These are phyloP conservation scores for Alternaria angustiovoidea DNA, from an alignment of 2,329 filamentous ascomycete species.

Conservation along the genomic window DNA sequence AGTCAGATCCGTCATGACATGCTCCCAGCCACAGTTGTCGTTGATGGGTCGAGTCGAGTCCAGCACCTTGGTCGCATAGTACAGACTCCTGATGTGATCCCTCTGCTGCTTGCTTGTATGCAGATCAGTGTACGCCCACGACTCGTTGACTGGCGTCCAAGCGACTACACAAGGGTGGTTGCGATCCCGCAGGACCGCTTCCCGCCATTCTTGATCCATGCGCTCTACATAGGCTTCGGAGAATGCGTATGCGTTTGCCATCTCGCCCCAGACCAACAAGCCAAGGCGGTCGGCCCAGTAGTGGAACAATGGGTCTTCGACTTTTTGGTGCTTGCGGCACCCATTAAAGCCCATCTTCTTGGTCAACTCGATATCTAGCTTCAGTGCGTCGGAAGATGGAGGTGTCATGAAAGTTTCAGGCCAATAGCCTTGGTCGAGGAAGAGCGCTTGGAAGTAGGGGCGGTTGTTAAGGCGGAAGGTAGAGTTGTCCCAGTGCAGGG, in stretches of 20 bases:
- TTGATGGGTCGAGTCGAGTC: slow-evolving; percentile 72
- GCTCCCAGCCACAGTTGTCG: slow-evolving; percentile 77
- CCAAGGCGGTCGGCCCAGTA: slow-evolving; percentile 69
- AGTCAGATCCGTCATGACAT: slow-evolving; percentile 69
- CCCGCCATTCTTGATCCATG: slow-evolving; percentile 71
- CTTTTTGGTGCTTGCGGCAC: slow-evolving; percentile 71
- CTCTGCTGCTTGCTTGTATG: slow-evolving; percentile 65
- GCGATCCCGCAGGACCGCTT: slow-evolving; percentile 68
- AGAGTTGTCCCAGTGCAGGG: slow-evolving; percentile 67
- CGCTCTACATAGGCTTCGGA: slow-evolving; percentile 65
- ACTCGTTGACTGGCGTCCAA: slow-evolving; percentile 73
- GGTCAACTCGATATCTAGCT: slow-evolving; percentile 62
- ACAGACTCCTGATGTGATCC: slow-evolving; percentile 70
- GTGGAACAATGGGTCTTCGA: slow-evolving; percentile 67
- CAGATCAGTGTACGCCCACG: slow-evolving; percentile 70
- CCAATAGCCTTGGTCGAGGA: slow-evolving; percentile 72
- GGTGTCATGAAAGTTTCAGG: slow-evolving; percentile 68
- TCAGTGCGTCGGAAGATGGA: slow-evolving; percentile 57
- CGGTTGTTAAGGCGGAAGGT: slow-evolving; percentile 67
- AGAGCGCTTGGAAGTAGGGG: slow-evolving; percentile 68
- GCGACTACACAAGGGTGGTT: slow-evolving; percentile 71
- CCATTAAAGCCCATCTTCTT: slow-evolving; percentile 72
- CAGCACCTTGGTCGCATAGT: slow-evolving; percentile 70
- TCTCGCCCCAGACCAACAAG: slow-evolving; percentile 70
- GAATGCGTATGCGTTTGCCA: slow-evolving; percentile 71